Evolutionary conservation across 208 protist genomes (phyloP).

Genomic region (Acanthamoeba culbertsoni): DNA sequence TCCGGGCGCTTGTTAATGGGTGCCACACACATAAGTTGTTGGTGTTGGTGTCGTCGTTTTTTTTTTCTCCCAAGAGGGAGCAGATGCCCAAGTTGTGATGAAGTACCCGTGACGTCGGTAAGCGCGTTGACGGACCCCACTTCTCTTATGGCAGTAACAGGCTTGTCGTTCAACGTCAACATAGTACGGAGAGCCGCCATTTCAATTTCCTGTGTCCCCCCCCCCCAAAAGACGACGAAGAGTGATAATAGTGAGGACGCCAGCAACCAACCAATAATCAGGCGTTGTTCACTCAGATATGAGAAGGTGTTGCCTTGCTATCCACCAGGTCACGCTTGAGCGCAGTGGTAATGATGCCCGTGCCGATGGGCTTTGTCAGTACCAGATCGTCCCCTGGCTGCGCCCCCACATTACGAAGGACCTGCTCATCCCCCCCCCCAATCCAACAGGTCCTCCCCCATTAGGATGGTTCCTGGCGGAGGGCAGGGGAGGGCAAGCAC

Average conservation of each 20-base stretch:
- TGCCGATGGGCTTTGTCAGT: constrained; percentile 68
- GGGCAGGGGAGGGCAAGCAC: not conserved
- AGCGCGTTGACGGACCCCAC: not conserved
- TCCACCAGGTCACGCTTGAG: constrained; percentile 49
- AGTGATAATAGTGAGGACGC: too few species aligned
- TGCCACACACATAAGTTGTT: too few species aligned
- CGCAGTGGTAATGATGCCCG: constrained; percentile 71
- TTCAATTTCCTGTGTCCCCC: not conserved
- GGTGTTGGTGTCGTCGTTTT: too few species aligned
- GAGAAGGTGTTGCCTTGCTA: not conserved
- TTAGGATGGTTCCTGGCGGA: not conserved
- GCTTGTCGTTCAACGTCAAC: not conserved
- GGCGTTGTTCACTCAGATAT: too few species aligned
- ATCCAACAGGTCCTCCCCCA: too few species aligned
- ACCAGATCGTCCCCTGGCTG: constrained; percentile 15
- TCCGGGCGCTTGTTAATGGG: too few species aligned
- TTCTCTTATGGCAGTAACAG: not conserved
- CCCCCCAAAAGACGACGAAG: not conserved
- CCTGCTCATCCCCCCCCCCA: too few species aligned
- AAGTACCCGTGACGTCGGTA: constrained; percentile 53
- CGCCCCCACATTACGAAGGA: constrained; percentile 11
- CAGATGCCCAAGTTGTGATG: not conserved
- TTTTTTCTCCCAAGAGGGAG: not conserved
- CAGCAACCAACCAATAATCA: too few species aligned
- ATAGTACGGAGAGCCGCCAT: not conserved